Base-by-base conservation (phyloP, 495 filamentous ascomycete genomes). In the Penicillium mononematosum region DNA sequence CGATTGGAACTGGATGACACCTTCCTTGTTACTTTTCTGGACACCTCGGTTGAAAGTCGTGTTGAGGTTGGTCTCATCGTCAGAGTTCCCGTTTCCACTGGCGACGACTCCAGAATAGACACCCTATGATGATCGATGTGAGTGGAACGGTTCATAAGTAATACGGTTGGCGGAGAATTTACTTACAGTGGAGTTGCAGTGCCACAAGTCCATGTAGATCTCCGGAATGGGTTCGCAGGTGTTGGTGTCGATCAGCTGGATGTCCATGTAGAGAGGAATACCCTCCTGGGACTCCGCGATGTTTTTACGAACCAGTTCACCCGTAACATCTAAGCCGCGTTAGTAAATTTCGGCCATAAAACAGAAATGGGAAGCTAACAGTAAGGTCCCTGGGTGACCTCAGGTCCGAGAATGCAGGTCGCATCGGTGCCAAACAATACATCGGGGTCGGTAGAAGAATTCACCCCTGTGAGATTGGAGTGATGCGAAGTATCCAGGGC, bases 131-230 rank as follows among this genome's bases (percentile, higher is more conserved):
- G 3, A 44, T n/a, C 1, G 19, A 19, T 17, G 5, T 45, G 2
- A 39, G 11, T 47, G 19, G 20, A 14, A 16, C 6, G n/a, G 5
- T 31, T 73, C 24, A 8, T n/a, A 32, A 5, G 12, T 10, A 4
- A 44, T 4, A 20, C 4, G 12, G 22, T n/a, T 19, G 17, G 2
- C 4, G 2, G n/a, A 29, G 24, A 8, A 4, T 41, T 5, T 14
- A 45, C 58, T 51, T 19, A 75, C 70, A 22, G 68, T 75, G 17
- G 72, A 43, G 60, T 83, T 82, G 67, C 72, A 77, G 64, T 81
- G 79, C 83, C 85, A 87, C 45, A 85, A 68, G 62, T 88, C 86
- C 39, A 85, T 68, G 59, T 81, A 88, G 31, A 81, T 68, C 49
- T 78, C 66, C 0, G 78, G 75, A 36, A 86, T 67, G 0, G 82